Evolutionary conservation across 768 basidiomycete species (phyloP).

Genomic region (Sporobolomyces pararoseus): DNA sequence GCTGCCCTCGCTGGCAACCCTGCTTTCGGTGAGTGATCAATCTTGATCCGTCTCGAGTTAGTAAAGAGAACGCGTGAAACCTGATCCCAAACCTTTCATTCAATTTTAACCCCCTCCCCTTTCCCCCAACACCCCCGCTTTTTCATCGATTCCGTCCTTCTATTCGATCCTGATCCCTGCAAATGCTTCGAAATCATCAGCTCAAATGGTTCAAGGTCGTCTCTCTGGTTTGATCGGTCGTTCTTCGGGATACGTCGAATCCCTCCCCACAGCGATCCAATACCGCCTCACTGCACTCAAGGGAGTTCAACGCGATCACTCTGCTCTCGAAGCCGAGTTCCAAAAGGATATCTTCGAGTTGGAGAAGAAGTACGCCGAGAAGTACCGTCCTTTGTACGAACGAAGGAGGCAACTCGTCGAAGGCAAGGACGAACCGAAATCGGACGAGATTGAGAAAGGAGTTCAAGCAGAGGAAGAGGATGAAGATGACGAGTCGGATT

Average conservation of each 20-base stretch:
- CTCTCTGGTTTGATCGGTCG: constrained; percentile 80
- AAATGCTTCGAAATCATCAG: constrained; percentile 48
- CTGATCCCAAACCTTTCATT: no score
- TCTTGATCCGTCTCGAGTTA: no score
- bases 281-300: constrained; percentile 84
- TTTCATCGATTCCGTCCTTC: background rate
- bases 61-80: no score
- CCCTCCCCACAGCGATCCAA: constrained; percentile 73
- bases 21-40: constrained; percentile 44
- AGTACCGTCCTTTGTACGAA: constrained; percentile 69
- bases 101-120: no score
- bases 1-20: constrained; percentile 42
- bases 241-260: constrained; percentile 92
- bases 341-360: constrained; percentile 91
- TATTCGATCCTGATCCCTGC: background rate
- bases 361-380: constrained; percentile 71
- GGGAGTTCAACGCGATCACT: constrained; percentile 87
- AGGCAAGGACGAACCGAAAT: constrained; percentile 67
- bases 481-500: constrained; percentile 47
- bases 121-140: constrained; percentile 10
- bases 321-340: constrained; percentile 85
- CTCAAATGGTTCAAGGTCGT: constrained; percentile 76
- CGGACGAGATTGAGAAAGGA: constrained; percentile 78
- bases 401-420: constrained; percentile 79
- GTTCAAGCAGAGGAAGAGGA: constrained; percentile 65